phyloP scores from a whole-genome alignment of 306 rosid species.

The Cicer arietinum region DNA sequence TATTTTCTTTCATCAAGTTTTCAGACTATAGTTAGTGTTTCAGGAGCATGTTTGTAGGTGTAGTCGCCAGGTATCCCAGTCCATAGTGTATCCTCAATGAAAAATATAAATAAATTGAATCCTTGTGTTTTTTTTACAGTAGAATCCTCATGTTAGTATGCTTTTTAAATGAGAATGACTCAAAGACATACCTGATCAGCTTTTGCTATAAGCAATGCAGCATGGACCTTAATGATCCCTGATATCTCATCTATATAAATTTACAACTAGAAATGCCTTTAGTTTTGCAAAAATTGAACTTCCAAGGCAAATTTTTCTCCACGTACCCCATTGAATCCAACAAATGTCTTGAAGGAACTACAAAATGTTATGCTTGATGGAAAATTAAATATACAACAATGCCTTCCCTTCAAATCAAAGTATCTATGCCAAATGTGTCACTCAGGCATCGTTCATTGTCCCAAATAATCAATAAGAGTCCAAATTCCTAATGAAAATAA shows the following conservation, averaged over 20 bases:
- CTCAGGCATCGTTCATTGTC: neutral
- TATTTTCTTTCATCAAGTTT: constrained; percentile 71
- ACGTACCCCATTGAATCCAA: constrained; percentile 10
- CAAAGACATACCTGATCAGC: neutral
- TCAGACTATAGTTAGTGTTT: constrained; percentile 67
- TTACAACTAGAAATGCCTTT: neutral
- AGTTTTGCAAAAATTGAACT: constrained; percentile 8
- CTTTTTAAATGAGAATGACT: constrained; percentile 1
- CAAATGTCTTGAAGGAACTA: constrained; percentile 29
- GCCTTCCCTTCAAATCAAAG: neutral
- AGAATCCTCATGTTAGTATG: constrained; percentile 32
- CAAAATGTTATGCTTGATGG: constrained; percentile 17
- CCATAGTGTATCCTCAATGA: constrained; percentile 90
- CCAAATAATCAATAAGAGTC: neutral
- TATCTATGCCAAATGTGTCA: neutral
- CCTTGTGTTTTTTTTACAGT: too few species aligned
- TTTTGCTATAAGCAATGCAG: constrained; percentile 22
- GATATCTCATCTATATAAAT: constrained; percentile 5
- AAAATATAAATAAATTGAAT: neutral
- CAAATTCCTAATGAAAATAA: constrained; percentile 5
- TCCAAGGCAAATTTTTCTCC: neutral
- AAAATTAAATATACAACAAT: neutral
- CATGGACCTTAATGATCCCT: constrained; percentile 1
- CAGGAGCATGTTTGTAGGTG: constrained; percentile 72
- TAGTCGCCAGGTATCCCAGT: constrained; percentile 81